A percentile compares a stretch with the other conserved stretches of the same genome.
phyloP scores from a whole-genome alignment of 106 monocot species.

The Cymbidium sinense region DNA sequence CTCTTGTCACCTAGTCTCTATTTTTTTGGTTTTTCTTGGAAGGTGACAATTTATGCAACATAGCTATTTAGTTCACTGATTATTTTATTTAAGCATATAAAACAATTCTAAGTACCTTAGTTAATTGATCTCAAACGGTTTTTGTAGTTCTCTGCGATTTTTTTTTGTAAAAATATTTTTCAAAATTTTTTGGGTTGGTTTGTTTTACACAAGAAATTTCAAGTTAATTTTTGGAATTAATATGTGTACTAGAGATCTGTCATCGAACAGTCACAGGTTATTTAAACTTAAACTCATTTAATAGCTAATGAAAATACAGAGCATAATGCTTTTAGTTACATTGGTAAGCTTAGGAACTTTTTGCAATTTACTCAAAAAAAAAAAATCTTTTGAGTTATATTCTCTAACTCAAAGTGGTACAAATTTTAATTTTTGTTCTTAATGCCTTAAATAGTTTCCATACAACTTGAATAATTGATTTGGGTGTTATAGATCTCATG shows the following conservation, averaged over 20 bases:
- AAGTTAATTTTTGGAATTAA: not conserved
- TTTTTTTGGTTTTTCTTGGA: not conserved
- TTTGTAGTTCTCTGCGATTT: not conserved
- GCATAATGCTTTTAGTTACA: no score
- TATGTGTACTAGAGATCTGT: not conserved
- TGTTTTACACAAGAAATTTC: not conserved
- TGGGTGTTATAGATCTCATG: no score
- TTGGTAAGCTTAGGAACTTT: no score
- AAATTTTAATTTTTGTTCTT: no score
- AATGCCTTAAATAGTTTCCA: no score
- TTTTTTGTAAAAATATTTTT: not conserved
- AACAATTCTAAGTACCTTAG: not conserved
- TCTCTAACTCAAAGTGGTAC: no score
- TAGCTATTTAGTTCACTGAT: not conserved
- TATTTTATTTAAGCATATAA: not conserved
- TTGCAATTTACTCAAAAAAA: no score
- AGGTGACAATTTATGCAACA: not conserved
- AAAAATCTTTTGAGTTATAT: no score
- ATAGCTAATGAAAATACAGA: no score
- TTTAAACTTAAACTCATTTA: not conserved
- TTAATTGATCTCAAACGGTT: not conserved
- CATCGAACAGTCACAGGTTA: not conserved
- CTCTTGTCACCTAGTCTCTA: not conserved
- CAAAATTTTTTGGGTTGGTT: not conserved
- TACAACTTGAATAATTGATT: no score